phyloP scores from a whole-genome alignment of 192 early-diverging fungal genomes.

The Coemansia sp. region DNA sequence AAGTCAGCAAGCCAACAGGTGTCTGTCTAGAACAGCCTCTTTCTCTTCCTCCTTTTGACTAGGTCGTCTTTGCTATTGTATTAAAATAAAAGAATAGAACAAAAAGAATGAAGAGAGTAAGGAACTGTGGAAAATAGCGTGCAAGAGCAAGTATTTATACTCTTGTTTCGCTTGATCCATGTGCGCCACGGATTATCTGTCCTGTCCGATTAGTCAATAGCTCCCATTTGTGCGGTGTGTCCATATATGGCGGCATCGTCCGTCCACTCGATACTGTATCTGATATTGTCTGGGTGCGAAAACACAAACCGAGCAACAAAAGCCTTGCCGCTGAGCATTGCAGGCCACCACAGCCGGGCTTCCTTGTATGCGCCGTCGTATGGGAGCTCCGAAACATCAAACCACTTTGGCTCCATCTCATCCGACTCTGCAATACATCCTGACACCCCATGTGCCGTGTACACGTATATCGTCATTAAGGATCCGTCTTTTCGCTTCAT shows the following conservation, averaged over 20 bases:
- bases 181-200: too few relatives aligned
- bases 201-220: too few relatives aligned
- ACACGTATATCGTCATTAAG: constrained; percentile 61
- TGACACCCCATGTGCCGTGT: constrained; percentile 41
- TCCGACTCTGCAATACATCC: constrained; percentile 67
- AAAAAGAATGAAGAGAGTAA: too few relatives aligned
- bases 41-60: too few relatives aligned
- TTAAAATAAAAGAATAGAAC: too few relatives aligned
- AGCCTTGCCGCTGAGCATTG: constrained; percentile 18
- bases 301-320: constrained; percentile 44
- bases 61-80: too few relatives aligned
- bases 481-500: constrained; percentile 59
- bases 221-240: neutral
- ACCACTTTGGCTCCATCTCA: constrained; percentile 79
- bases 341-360: constrained; percentile 45
- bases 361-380: constrained; percentile 58
- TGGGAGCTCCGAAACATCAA: constrained; percentile 56
- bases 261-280: constrained; percentile 15
- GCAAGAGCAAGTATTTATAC: too few relatives aligned
- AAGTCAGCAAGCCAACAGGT: too few relatives aligned
- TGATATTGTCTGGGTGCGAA: constrained; percentile 9
- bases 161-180: too few relatives aligned
- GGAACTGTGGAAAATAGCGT: too few relatives aligned
- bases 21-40: too few relatives aligned
- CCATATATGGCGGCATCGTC: neutral